These are phyloP conservation scores for Diaporthe amygdali DNA, from an alignment of 2,329 filamentous ascomycete species.

Conservation along the genomic window DNA sequence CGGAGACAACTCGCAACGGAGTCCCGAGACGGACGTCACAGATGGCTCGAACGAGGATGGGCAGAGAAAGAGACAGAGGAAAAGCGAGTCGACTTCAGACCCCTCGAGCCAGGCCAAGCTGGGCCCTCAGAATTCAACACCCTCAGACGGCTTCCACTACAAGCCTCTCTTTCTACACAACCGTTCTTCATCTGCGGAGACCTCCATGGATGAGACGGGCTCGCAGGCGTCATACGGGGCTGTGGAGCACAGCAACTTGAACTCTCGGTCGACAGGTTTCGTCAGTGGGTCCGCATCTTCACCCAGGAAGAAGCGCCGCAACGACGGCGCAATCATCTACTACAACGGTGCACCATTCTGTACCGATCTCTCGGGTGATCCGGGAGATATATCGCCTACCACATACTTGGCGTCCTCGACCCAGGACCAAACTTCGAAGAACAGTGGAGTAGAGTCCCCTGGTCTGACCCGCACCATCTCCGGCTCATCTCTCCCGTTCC, in stretches of 20 bases:
- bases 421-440: conserved; percentile 38
- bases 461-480: conserved; percentile 49
- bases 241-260: conserved; percentile 53
- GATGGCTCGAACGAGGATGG: conserved; percentile 47
- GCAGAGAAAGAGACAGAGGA: conserved; percentile 53
- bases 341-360: conserved; percentile 82
- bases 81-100: conserved; percentile 39
- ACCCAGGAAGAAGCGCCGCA: conserved; percentile 56
- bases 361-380: conserved; percentile 77
- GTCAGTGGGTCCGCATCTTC: conserved; percentile 54
- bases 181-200: conserved; percentile 51
- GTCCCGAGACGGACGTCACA: conserved; percentile 55
- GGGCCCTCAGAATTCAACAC: conserved; percentile 40
- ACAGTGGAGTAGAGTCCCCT: conserved; percentile 30
- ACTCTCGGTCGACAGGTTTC: conserved; percentile 50
- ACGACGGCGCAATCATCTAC: conserved; percentile 80
- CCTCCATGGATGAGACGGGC: conserved; percentile 53
- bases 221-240: conserved; percentile 50
- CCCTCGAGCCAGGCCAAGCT: conserved; percentile 45
- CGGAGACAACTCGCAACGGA: conserved; percentile 51
- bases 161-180: conserved; percentile 65
- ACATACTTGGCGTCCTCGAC: conserved; percentile 55
- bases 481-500: conserved; percentile 54
- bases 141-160: conserved; percentile 62
- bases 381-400: conserved; percentile 51